Base-by-base conservation (phyloP, 2,329 filamentous ascomycete species). In the Allantophomopsis lycopodina region DNA sequence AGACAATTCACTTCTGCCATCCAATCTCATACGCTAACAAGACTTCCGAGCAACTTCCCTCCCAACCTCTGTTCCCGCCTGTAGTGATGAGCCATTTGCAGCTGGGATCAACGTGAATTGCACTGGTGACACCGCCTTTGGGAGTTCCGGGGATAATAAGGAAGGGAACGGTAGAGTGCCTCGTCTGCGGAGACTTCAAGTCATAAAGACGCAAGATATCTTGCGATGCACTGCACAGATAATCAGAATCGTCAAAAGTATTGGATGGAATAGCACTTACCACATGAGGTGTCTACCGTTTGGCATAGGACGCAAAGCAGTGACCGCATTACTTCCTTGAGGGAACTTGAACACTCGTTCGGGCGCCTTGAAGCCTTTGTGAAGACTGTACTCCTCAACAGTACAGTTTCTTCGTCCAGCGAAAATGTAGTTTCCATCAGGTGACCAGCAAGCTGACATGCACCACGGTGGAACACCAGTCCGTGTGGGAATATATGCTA, bases 371-470 rank as follows among this genome's bases (percentile, higher is more conserved):
- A 85, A 69, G 1, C 79, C 76, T 51, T 87, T 86, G 56, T 91
- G 85, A 14, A 98, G 68, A 52, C 77, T 86, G 60, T 83, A 98
- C 60, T 98, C 91, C 50, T 98, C 91, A 0, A 98, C 91, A 0
- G 86, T 93, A 38, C 86, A 75, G 58, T 96, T 96, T 42, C 91
- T 72, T 20, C 91, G 71, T 1, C 91, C 91, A 0, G 83, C 88
- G 60, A 94, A 98, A 51, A 98, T 88, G 59, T 76, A 86, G 60
- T 96, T 96, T 12, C 91, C 91, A 56, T 95, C 84, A 0, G 87
- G 87, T 40, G 83, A 89, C 91, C 91, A 98, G 63, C 87, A 94
- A 1, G 87, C 86, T 48, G 85, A 88, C 78, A 94, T 95, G 59
- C 89, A 96, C 89, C 89, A 98, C 0, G 89, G 91, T 1, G 91